phyloP scores from a whole-genome alignment of 257 asterid genomes.

The Cynanchum wilfordii region DNA sequence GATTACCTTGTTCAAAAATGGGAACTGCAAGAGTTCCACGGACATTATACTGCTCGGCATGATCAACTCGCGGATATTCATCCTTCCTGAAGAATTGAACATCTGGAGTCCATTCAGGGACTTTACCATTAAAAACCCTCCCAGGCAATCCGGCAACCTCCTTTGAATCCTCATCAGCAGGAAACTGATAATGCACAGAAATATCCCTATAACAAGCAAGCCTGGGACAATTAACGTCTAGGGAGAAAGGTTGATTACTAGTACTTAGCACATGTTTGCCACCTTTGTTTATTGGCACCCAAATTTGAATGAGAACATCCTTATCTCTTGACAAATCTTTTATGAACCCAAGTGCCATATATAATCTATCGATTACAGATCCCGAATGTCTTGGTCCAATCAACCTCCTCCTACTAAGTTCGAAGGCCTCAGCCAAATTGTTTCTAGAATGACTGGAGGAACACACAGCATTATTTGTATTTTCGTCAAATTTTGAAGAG shows the following conservation, averaged over 20 bases:
- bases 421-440: constrained; percentile 27
- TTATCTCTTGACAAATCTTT: constrained; percentile 49
- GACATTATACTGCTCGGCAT: constrained; percentile 70
- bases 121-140: constrained; percentile 63
- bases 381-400: constrained; percentile 54
- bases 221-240: constrained; percentile 52
- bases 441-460: constrained; percentile 24
- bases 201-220: constrained; percentile 71
- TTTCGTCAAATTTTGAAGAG: constrained; percentile 26
- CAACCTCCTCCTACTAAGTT: constrained; percentile 58
- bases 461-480: constrained; percentile 20
- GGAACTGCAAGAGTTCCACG: constrained; percentile 92
- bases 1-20: constrained; percentile 72
- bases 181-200: constrained; percentile 61
- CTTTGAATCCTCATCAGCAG: constrained; percentile 62
- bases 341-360: constrained; percentile 52
- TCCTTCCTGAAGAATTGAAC: constrained; percentile 65
- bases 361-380: constrained; percentile 65
- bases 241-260: constrained; percentile 51
- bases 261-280: constrained; percentile 75
- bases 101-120: constrained; percentile 97
- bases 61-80: constrained; percentile 73
- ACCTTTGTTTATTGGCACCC: constrained; percentile 69
- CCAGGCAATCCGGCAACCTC: constrained; percentile 80
- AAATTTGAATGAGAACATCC: constrained; percentile 69